phyloP scores from a whole-genome alignment of 2,329 filamentous ascomycete species.

The Calycina herbarum region DNA sequence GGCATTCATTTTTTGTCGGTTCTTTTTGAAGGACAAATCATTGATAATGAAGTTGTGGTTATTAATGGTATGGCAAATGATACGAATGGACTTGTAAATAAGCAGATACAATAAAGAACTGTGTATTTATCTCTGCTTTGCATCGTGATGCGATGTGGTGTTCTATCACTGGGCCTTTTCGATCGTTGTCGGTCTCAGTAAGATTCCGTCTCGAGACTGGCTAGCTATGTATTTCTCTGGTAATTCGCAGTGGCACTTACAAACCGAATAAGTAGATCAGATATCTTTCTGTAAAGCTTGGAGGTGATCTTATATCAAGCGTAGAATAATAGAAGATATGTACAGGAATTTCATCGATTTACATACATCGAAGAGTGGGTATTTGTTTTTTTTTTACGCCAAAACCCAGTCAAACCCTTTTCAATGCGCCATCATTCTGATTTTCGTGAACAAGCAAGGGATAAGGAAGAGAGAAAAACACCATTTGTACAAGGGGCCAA shows the following conservation, averaged over 20 bases:
- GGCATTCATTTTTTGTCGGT: not conserved
- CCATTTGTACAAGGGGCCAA: not conserved
- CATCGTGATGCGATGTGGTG: too few relatives aligned
- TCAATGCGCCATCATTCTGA: not conserved
- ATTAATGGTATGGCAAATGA: conserved; percentile 3
- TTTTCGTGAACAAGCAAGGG: not conserved
- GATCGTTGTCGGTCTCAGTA: too few relatives aligned
- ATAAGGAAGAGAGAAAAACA: not conserved
- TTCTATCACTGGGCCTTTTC: too few relatives aligned
- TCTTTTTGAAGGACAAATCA: not conserved
- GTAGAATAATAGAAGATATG: not conserved
- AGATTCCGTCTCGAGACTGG: too few relatives aligned
- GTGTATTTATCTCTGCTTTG: too few relatives aligned
- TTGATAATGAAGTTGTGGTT: conserved; percentile 1
- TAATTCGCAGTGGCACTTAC: too few relatives aligned
- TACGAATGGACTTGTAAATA: not conserved
- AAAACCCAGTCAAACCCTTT: not conserved
- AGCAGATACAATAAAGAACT: not conserved
- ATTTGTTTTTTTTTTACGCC: conserved; percentile 1
- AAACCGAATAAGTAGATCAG: too few relatives aligned
- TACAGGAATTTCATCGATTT: not conserved
- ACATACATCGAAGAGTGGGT: not conserved
- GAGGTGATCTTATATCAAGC: not conserved
- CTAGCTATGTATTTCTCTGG: too few relatives aligned
- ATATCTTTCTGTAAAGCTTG: not conserved